A percentile compares a stretch with the other conserved stretches of the same genome.
These are phyloP conservation scores for Paxillus rubicundulus DNA, from an alignment of 768 basidiomycete species.

Conservation along the genomic window DNA sequence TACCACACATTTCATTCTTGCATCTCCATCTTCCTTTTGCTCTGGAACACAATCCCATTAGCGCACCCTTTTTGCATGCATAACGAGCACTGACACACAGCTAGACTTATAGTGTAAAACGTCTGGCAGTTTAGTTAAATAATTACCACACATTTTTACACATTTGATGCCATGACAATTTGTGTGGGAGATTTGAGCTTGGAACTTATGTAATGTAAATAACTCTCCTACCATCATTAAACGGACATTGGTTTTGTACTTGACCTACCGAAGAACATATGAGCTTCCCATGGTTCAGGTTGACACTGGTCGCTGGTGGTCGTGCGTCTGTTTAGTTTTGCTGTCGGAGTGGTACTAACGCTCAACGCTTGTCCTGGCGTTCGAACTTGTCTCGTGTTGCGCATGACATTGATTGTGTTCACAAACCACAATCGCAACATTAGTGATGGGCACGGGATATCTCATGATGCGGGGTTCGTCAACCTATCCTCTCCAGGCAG, in stretches of 20 bases:
- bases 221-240: not conserved
- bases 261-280: slow-evolving; percentile 26
- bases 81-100: not conserved
- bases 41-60: not conserved
- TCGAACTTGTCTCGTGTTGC: not conserved
- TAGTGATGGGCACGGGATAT: slow-evolving; percentile 59
- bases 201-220: not conserved
- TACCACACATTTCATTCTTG: slow-evolving; percentile 3
- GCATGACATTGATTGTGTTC: not conserved
- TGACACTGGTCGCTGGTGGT: slow-evolving; percentile 44
- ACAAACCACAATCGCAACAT: slow-evolving; percentile 2
- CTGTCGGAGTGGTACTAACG: slow-evolving; percentile 4
- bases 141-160: not conserved
- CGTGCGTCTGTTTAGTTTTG: slow-evolving; percentile 38
- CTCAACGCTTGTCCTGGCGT: not conserved
- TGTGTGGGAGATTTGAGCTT: not conserved
- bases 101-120: not conserved
- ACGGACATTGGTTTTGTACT: not conserved
- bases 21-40: not conserved
- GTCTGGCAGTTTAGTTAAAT: not conserved
- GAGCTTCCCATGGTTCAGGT: slow-evolving; percentile 58
- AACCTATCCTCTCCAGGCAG: slow-evolving; percentile 6
- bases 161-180: too few relatives aligned
- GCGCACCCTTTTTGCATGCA: not conserved
- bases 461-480: slow-evolving; percentile 56